Conservation (phyloP, 495 filamentous ascomycete species). For the Aspergillus affinis region DNA sequence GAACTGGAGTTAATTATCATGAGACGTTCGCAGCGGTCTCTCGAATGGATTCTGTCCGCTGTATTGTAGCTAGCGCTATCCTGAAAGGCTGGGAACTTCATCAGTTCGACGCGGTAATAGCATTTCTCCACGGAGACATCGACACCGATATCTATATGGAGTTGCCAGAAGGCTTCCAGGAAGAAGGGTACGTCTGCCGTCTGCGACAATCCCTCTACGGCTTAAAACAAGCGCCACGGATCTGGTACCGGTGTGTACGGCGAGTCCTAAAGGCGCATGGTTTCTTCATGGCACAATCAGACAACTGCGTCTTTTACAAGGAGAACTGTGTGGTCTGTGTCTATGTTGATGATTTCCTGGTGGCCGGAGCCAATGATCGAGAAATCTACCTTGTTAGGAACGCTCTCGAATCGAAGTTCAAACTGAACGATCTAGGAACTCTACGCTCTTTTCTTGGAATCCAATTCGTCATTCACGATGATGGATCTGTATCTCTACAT, state of each 20-base stretch:
- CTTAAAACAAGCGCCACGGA: conserved; percentile 3
- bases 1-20: conserved; percentile 2
- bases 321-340: conserved; percentile 5
- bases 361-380: conserved; percentile 3
- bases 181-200: conserved; percentile 8
- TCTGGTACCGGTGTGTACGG: not conserved
- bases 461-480: conserved; percentile 3
- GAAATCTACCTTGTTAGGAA: not conserved
- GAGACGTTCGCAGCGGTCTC: conserved; percentile 6
- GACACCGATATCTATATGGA: conserved; percentile 8
- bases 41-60: conserved; percentile 4
- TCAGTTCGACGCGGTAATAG: conserved; percentile 1
- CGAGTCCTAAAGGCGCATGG: conserved; percentile 2
- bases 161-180: conserved; percentile 2
- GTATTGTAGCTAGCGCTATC: conserved; percentile 3
- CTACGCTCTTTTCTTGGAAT: conserved; percentile 3
- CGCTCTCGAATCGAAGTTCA: conserved; percentile 4
- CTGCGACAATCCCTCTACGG: conserved; percentile 4
- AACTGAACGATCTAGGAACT: conserved; percentile 2
- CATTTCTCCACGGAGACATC: conserved; percentile 2
- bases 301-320: conserved; percentile 2
- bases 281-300: conserved; percentile 1
- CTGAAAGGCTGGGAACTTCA: conserved; percentile 5
- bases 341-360: conserved; percentile 7
- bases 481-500: conserved; percentile 5